phyloP scores from a whole-genome alignment of 306 rosid genomes.

The Fragaria vesca region DNA sequence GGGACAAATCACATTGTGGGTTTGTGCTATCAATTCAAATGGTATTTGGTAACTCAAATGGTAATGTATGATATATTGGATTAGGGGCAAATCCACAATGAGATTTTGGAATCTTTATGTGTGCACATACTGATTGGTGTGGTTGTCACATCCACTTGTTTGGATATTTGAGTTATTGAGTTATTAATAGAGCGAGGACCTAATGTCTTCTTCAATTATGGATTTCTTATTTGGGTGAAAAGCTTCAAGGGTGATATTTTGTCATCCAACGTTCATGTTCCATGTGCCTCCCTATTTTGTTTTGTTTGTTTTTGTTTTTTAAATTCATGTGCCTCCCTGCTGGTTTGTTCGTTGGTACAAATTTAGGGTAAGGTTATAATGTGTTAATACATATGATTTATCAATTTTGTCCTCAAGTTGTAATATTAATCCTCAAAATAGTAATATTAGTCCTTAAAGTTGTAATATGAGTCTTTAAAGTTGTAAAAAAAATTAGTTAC shows the following conservation, averaged over 20 bases:
- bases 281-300: background rate
- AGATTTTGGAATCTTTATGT: slow-evolving; percentile 2
- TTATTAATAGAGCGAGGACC: background rate
- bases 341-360: slow-evolving; percentile 5
- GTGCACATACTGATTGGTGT: background rate
- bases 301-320: too few relatives aligned
- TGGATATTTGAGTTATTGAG: background rate
- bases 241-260: background rate
- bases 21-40: background rate
- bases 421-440: too few relatives aligned
- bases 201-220: background rate
- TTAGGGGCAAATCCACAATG: background rate
- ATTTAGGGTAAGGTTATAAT: too few relatives aligned
- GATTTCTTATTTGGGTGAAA: background rate
- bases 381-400: too few relatives aligned
- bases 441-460: too few relatives aligned
- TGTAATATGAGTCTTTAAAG: too few relatives aligned
- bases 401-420: too few relatives aligned
- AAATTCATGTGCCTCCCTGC: slow-evolving; percentile 3
- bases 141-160: slow-evolving; percentile 2
- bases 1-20: background rate
- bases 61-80: slow-evolving; percentile 6
- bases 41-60: background rate
- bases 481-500: too few relatives aligned
- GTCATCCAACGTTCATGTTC: background rate